Conservation (phyloP, 2,329 filamentous ascomycete species). For the Cercospora sp. region DNA sequence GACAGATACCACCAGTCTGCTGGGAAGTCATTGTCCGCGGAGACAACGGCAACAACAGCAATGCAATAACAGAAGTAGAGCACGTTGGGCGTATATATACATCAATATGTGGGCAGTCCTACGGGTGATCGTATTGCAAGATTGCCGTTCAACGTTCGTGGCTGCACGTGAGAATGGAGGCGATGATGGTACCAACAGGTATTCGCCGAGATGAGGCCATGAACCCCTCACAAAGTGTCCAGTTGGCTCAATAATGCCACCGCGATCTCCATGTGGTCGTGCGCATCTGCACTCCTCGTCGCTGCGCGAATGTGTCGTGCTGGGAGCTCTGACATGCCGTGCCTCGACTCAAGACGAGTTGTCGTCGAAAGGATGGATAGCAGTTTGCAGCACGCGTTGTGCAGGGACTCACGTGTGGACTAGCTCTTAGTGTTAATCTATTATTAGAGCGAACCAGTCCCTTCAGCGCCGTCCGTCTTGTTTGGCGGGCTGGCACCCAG, state of each 20-base stretch:
- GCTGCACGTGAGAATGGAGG: background rate
- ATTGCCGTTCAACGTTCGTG: background rate
- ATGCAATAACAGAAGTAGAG: background rate
- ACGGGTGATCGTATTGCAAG: background rate
- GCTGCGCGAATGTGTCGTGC: background rate
- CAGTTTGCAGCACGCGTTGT: background rate
- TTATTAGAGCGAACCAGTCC: background rate
- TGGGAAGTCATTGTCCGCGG: background rate
- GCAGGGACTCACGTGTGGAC: background rate
- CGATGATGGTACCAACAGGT: background rate
- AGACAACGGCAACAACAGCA: background rate
- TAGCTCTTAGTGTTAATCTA: background rate
- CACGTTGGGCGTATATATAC: background rate
- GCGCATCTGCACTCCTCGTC: background rate
- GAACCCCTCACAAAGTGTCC: background rate
- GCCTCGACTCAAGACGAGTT: background rate
- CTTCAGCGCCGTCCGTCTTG: background rate
- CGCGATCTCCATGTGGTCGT: background rate
- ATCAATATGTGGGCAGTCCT: background rate
- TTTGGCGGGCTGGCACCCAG: slow-evolving; percentile 1
- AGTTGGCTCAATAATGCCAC: background rate
- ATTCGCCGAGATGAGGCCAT: slow-evolving; percentile 1
- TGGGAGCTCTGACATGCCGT: background rate
- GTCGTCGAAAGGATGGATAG: background rate
- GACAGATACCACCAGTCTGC: background rate